Base-by-base conservation (phyloP, 2,329 filamentous ascomycete genomes). In the Cadophora gregata region DNA sequence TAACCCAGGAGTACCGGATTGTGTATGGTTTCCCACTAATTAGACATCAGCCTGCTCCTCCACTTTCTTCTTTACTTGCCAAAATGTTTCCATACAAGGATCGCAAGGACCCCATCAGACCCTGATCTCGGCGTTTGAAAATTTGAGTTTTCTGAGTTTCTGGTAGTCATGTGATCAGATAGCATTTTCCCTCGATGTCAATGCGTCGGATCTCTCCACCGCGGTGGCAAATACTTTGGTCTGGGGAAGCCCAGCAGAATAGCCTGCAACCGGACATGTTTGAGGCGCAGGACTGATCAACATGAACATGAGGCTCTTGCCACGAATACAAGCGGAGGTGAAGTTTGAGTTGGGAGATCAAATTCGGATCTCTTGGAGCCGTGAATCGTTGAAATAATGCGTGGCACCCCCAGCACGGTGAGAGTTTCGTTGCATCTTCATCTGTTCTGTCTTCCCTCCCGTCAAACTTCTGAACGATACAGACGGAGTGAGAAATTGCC, bases 61-160 rank as follows among this genome's bases (percentile, higher is more conserved):
- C 36, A 27, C 36, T 10, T 3, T 14, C 2, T 24, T 33, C 24
- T 59, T 10, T 59, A 24, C 14, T 12, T 47, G 29, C 56, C 33
- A 12, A 29, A 59, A 27, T 59, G 36, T 45, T 60, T 47, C 38
- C 6, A 60, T n/a, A 24, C 58, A 60, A 10, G 58, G 58, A 31
- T 47, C 12, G 38, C 24, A 47, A 60, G 58, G 58, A 45, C 25
- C 24, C 45, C 7, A 24, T 33, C 38, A 48, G 12, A 60, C 58
- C 38, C 36, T 33, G 38, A 48, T 42, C 21, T 60, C 38, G 58
- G 58, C 21, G 58, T 47, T 31, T 60, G 38, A 60, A 60, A 25
- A 48, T 59, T 59, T 45, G 58, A 60, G 36, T 60, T 60, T 60
- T n/a, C n/a, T n/a, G n/a, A n/a, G n/a, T n/a, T n/a, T n/a, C n/a